Percentiles rank a stretch among this genome's conserved stretches.
Conservation (phyloP, 768 basidiomycete species). For the Pleurotus djamor region DNA sequence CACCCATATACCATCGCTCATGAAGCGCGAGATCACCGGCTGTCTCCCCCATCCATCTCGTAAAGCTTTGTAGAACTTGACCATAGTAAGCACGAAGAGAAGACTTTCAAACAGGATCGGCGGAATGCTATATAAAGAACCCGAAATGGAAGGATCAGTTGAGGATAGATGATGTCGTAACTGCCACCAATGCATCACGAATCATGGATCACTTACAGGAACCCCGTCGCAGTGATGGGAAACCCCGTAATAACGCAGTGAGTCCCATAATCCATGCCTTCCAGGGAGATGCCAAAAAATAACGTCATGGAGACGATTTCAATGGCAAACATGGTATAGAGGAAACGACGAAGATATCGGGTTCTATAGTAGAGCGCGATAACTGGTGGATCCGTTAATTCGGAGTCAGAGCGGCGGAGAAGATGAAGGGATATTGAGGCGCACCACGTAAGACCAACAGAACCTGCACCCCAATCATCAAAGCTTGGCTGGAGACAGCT, state of each 20-base stretch:
- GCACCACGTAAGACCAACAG: slow-evolving; percentile 20
- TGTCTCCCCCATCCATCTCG: slow-evolving; percentile 21
- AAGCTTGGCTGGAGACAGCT: slow-evolving; percentile 14
- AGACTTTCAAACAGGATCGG: slow-evolving; percentile 18
- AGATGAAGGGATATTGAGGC: neutral
- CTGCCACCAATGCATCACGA: no score
- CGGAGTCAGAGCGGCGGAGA: neutral
- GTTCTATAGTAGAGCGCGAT: slow-evolving; percentile 17
- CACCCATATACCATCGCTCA: slow-evolving; percentile 22
- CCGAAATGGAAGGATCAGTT: no score
- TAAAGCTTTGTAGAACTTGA: slow-evolving; percentile 18
- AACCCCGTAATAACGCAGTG: slow-evolving; percentile 17
- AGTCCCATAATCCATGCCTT: slow-evolving; percentile 12
- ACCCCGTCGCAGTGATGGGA: slow-evolving; percentile 11
- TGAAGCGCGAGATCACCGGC: slow-evolving; percentile 18
- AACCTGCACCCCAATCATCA: slow-evolving; percentile 17
- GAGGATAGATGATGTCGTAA: no score
- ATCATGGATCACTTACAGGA: slow-evolving; percentile 14
- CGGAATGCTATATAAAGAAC: slow-evolving; percentile 7
- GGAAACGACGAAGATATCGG: slow-evolving; percentile 10
- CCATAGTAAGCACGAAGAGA: slow-evolving; percentile 21
- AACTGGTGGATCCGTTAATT: slow-evolving; percentile 9
- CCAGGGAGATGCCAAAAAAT: slow-evolving; percentile 10
- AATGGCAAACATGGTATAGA: slow-evolving; percentile 10
- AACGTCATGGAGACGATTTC: slow-evolving; percentile 14